Percentiles rank a stretch among this genome's conserved stretches.
Conservation (phyloP, 2,329 filamentous ascomycete species). For the Diaporthe eres region DNA sequence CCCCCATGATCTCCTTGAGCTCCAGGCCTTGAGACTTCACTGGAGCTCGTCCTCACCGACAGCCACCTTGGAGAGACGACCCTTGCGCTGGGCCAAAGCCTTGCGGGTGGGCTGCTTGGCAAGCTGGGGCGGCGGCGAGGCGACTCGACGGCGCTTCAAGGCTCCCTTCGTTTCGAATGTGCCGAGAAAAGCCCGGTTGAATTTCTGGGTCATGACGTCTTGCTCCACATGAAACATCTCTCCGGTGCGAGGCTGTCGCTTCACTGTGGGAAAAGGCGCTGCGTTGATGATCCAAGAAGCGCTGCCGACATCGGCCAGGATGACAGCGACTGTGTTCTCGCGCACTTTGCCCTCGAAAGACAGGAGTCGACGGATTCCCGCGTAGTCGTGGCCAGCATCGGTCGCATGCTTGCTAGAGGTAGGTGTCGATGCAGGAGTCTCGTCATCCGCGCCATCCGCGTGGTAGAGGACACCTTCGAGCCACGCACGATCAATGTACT, state of each 20-base stretch:
- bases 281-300: slow-evolving; percentile 35
- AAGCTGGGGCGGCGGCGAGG: slow-evolving; percentile 14
- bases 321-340: slow-evolving; percentile 17
- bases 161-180: slow-evolving; percentile 18
- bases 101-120: neutral
- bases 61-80: neutral
- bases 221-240: slow-evolving; percentile 26
- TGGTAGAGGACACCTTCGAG: slow-evolving; percentile 17
- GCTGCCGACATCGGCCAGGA: slow-evolving; percentile 26
- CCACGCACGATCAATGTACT: slow-evolving; percentile 31
- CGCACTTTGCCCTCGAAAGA: neutral
- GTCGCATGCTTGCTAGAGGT: neutral
- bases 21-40: neutral
- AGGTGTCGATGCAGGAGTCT: neutral
- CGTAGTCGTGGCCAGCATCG: neutral
- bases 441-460: neutral
- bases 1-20: no score
- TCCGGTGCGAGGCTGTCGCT: slow-evolving; percentile 18
- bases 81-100: neutral
- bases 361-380: slow-evolving; percentile 9
- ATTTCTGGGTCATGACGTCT: neutral
- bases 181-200: slow-evolving; percentile 18
- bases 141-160: slow-evolving; percentile 15
- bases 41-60: neutral
- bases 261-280: slow-evolving; percentile 9